A percentile compares a stretch with the other conserved stretches of the same genome.
These are phyloP conservation scores for Acacia concinna DNA, from an alignment of 331 rosid species.

Conservation along the genomic window DNA sequence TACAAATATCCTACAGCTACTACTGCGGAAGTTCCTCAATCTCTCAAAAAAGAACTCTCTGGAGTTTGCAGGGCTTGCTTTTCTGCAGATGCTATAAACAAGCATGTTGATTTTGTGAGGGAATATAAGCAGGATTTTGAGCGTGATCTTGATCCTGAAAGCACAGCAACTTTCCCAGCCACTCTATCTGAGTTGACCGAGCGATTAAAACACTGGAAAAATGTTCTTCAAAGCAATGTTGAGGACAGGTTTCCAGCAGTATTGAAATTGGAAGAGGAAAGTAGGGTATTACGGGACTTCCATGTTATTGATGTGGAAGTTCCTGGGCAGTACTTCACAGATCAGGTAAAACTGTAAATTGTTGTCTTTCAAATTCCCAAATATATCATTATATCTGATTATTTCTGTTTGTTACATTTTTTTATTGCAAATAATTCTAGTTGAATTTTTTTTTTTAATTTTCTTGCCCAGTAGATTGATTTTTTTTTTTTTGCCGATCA, in stretches of 20 bases:
- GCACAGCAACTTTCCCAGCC: slow-evolving; percentile 80
- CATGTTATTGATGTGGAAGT: slow-evolving; percentile 99
- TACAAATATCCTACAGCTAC: slow-evolving; percentile 92
- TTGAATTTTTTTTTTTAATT: too few relatives aligned
- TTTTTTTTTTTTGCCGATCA: slow-evolving; percentile 16
- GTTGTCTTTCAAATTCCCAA: background rate
- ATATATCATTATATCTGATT: background rate
- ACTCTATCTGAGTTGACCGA: slow-evolving; percentile 94
- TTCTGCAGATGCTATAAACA: slow-evolving; percentile 94
- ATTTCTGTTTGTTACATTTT: background rate
- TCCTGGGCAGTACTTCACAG: slow-evolving; percentile 66
- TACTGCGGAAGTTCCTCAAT: slow-evolving; percentile 98
- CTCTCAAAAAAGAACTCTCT: slow-evolving; percentile 97
- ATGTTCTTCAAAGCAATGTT: slow-evolving; percentile 94
- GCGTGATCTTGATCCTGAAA: slow-evolving; percentile 99
- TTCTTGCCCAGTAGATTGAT: too few relatives aligned
- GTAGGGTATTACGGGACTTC: slow-evolving; percentile 94
- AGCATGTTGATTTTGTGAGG: slow-evolving; percentile 97
- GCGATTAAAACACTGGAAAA: slow-evolving; percentile 96
- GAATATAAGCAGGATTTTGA: slow-evolving; percentile 97
- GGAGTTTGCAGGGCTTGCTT: slow-evolving; percentile 99
- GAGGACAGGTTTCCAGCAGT: slow-evolving; percentile 99
- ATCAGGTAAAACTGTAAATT: slow-evolving; percentile 62
- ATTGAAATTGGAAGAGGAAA: slow-evolving; percentile 94
- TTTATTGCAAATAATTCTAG: background rate